These are phyloP conservation scores for Wickerhamiella bombiphila DNA, from an alignment of 805 yeast genomes.

Conservation along the genomic window DNA sequence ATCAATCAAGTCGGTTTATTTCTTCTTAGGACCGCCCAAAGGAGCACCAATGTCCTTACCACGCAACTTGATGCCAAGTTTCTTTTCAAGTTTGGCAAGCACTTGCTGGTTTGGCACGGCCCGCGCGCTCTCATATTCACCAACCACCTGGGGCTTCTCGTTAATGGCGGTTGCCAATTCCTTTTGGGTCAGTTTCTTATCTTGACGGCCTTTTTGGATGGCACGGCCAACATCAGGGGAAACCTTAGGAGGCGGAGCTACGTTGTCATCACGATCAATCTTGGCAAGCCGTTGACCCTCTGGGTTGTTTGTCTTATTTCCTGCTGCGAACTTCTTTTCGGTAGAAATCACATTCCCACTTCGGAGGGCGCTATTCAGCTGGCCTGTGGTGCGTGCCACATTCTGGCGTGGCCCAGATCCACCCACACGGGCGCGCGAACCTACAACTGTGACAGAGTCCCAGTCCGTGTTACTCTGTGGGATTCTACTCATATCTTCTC, in stretches of 20 bases:
- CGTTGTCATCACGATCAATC: constrained; percentile 86
- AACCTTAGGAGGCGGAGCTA: constrained; percentile 80
- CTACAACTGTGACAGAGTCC: constrained; percentile 84
- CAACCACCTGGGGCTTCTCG: constrained; percentile 89
- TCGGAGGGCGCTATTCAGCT: constrained; percentile 89
- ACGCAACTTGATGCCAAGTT: constrained; percentile 83
- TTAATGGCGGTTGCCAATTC: constrained; percentile 90
- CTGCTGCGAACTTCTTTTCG: constrained; percentile 76
- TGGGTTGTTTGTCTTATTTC: constrained; percentile 47
- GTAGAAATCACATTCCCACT: constrained; percentile 76
- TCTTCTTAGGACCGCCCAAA: constrained; percentile 35
- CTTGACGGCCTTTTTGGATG: constrained; percentile 72
- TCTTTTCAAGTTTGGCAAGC: constrained; percentile 83
- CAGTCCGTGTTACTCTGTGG: constrained; percentile 41
- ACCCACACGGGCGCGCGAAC: constrained; percentile 76
- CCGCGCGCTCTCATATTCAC: constrained; percentile 93
- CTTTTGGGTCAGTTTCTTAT: constrained; percentile 81
- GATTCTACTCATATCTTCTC: constrained; percentile 18
- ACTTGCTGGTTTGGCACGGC: constrained; percentile 95
- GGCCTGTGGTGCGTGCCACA: constrained; percentile 65
- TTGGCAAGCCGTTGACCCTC: constrained; percentile 94
- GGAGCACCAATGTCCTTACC: constrained; percentile 95
- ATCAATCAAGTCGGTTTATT: constrained; percentile 11
- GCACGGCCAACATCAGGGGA: constrained; percentile 77
- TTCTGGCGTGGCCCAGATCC: constrained; percentile 68